These are phyloP conservation scores for Pythium aphanidermatum DNA, from an alignment of 352 stramenopile genomes.

Conservation along the genomic window DNA sequence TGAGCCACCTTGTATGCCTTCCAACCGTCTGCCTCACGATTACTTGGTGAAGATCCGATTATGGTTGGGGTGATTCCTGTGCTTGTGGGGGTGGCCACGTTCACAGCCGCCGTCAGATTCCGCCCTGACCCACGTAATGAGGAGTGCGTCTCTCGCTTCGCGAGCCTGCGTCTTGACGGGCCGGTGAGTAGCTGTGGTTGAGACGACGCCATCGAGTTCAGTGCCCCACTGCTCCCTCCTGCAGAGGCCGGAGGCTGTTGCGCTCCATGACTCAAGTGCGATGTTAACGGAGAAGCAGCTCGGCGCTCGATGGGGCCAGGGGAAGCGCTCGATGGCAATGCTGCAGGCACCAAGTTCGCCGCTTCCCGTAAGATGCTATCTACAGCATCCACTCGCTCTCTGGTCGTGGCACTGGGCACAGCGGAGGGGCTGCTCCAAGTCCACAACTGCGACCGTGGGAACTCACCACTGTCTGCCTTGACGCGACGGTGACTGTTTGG, in stretches of 20 bases:
- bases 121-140: conserved; percentile 11
- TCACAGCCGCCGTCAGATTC: conserved; percentile 19
- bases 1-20: conserved; percentile 57
- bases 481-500: conserved; percentile 7
- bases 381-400: too few relatives aligned
- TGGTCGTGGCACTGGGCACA: neutral
- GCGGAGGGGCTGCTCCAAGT: conserved; percentile 28
- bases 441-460: conserved; percentile 59
- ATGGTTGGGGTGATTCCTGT: too few relatives aligned
- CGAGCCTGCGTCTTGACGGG: conserved; percentile 17
- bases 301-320: too few relatives aligned
- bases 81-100: too few relatives aligned
- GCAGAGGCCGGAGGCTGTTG: too few relatives aligned
- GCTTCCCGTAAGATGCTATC: too few relatives aligned
- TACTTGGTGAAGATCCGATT: conserved; percentile 2
- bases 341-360: too few relatives aligned
- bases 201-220: conserved; percentile 6
- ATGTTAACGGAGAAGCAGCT: too few relatives aligned
- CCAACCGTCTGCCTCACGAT: conserved; percentile 31
- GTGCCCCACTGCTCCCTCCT: neutral
- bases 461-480: conserved; percentile 15
- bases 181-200: conserved; percentile 3
- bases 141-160: conserved; percentile 19
- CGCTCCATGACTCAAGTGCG: too few relatives aligned
- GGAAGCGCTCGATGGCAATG: too few relatives aligned